These are phyloP conservation scores for Acanthochlamys bracteata DNA, from an alignment of 106 monocot genomes.

Conservation along the genomic window DNA sequence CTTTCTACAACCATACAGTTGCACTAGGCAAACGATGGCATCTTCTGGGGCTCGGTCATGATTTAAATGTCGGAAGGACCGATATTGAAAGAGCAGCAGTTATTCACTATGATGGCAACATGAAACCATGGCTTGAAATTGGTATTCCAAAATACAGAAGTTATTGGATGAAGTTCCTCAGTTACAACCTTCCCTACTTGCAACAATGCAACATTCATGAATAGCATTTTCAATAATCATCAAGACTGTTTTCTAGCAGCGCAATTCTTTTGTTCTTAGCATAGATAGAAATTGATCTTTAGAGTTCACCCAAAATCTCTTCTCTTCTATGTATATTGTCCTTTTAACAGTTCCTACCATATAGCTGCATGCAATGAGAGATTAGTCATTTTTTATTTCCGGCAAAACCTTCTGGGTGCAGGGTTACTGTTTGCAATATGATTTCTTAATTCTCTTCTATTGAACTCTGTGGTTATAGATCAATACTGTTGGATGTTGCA, in stretches of 20 bases:
- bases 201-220: constrained; percentile 83
- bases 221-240: constrained; percentile 1
- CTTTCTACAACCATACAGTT: constrained; percentile 71
- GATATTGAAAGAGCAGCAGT: constrained; percentile 64
- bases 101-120: constrained; percentile 67
- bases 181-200: constrained; percentile 45
- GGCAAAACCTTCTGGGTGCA: no score
- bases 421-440: no score
- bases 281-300: background rate
- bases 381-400: constrained; percentile 6
- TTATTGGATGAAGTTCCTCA: constrained; percentile 65
- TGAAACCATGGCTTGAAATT: constrained; percentile 91
- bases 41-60: constrained; percentile 56
- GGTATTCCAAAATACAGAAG: constrained; percentile 48
- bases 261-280: background rate
- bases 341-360: background rate
- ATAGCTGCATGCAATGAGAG: background rate
- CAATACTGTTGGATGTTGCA: no score
- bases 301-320: background rate
- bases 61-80: constrained; percentile 5
- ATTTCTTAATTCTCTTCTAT: no score
- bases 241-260: background rate
- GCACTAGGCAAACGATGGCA: constrained; percentile 53
- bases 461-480: no score
- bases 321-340: background rate